Conservation (phyloP, 2,329 filamentous ascomycete genomes). For the Epicoccum sorghinum region DNA sequence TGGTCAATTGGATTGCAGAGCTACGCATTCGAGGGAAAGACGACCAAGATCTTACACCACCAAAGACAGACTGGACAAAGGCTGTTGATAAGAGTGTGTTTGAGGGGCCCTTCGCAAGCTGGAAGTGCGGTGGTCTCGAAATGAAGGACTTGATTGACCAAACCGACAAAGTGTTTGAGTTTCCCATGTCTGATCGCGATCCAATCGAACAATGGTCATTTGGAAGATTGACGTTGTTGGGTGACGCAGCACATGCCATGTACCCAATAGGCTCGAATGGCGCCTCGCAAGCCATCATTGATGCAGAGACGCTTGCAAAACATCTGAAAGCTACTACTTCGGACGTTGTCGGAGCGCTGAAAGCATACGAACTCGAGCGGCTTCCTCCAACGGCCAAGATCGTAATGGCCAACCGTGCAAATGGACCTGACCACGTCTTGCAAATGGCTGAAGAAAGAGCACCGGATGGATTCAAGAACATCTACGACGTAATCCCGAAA, state of each 20-base stretch:
- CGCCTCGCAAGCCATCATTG: conserved; percentile 54
- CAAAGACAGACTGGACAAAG: conserved; percentile 54
- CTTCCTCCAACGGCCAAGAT: conserved; percentile 54
- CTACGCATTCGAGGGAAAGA: conserved; percentile 51
- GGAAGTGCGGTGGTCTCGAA: conserved; percentile 52
- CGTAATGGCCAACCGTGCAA: conserved; percentile 55
- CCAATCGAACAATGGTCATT: conserved; percentile 50
- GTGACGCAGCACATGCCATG: conserved; percentile 52
- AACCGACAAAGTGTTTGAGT: conserved; percentile 54
- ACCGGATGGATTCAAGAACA: conserved; percentile 47
- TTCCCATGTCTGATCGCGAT: conserved; percentile 56
- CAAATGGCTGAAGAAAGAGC: conserved; percentile 54
- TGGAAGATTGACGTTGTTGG: conserved; percentile 45
- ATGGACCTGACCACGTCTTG: conserved; percentile 55
- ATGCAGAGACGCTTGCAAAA: conserved; percentile 49
- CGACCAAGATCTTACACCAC: conserved; percentile 53
- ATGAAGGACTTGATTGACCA: conserved; percentile 52
- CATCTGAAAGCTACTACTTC: conserved; percentile 36
- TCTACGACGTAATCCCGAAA: conserved; percentile 50
- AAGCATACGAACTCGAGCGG: conserved; percentile 48
- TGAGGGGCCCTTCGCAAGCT: conserved; percentile 48
- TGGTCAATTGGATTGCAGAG: conserved; percentile 58
- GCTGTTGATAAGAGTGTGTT: conserved; percentile 51
- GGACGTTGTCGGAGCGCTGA: conserved; percentile 43
- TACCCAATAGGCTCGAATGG: conserved; percentile 55